These are phyloP conservation scores for Pestalotiopsis sp. DNA, from an alignment of 2,329 filamentous ascomycete species.

Conservation along the genomic window DNA sequence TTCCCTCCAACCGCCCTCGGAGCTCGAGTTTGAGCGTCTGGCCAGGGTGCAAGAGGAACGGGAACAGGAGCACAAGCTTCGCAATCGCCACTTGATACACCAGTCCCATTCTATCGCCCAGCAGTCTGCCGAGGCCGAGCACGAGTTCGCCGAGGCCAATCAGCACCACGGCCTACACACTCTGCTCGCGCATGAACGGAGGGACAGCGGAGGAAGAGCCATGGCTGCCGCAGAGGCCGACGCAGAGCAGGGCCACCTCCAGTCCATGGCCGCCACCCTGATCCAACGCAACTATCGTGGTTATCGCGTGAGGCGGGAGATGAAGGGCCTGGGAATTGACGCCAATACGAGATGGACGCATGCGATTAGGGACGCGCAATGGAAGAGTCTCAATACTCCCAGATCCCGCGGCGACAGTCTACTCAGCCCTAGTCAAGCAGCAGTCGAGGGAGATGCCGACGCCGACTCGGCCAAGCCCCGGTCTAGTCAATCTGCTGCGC, in stretches of 20 bases:
- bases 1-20: slow-evolving; percentile 50
- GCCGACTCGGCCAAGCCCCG: slow-evolving; percentile 19
- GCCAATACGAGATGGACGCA: slow-evolving; percentile 74
- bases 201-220: slow-evolving; percentile 15
- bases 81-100: slow-evolving; percentile 37
- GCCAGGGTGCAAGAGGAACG: slow-evolving; percentile 49
- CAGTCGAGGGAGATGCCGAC: background rate
- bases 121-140: slow-evolving; percentile 30
- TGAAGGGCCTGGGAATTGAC: slow-evolving; percentile 70
- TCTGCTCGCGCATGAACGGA: slow-evolving; percentile 13
- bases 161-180: slow-evolving; percentile 23
- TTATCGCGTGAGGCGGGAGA: slow-evolving; percentile 71
- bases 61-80: slow-evolving; percentile 47
- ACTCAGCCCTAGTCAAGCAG: slow-evolving; percentile 6
- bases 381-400: slow-evolving; percentile 53
- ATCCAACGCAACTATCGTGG: slow-evolving; percentile 79
- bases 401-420: slow-evolving; percentile 34
- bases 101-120: slow-evolving; percentile 20
- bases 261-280: slow-evolving; percentile 52
- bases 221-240: slow-evolving; percentile 12
- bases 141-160: slow-evolving; percentile 37
- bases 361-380: slow-evolving; percentile 61
- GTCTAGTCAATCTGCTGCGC: slow-evolving; percentile 46
- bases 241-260: slow-evolving; percentile 26
- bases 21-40: slow-evolving; percentile 51